Conservation (phyloP, 805 yeast genomes). For the Schizosaccharomyces lindneri region DNA sequence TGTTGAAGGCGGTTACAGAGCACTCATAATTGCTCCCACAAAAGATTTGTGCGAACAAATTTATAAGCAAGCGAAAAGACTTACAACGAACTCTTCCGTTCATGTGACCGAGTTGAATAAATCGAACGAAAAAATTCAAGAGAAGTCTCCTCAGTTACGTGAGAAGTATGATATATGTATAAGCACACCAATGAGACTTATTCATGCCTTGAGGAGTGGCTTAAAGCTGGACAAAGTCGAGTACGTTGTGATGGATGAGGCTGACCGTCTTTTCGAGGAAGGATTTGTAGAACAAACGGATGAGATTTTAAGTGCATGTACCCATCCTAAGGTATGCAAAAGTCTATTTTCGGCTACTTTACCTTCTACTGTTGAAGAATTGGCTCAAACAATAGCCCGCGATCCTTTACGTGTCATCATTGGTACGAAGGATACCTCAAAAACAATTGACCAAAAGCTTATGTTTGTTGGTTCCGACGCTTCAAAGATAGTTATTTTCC, state of each 20-base stretch:
- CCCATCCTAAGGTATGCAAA: slow-evolving; percentile 24
- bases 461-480: slow-evolving; percentile 80
- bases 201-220: slow-evolving; percentile 45
- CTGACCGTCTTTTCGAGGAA: slow-evolving; percentile 77
- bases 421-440: slow-evolving; percentile 76
- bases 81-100: slow-evolving; percentile 31
- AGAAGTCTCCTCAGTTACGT: slow-evolving; percentile 31
- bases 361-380: slow-evolving; percentile 75
- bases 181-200: slow-evolving; percentile 69
- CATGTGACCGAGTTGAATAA: slow-evolving; percentile 44
- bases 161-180: slow-evolving; percentile 52
- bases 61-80: slow-evolving; percentile 34
- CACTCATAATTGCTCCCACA: slow-evolving; percentile 75
- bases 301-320: slow-evolving; percentile 39
- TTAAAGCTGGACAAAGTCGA: slow-evolving; percentile 42
- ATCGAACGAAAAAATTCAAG: slow-evolving; percentile 31
- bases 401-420: slow-evolving; percentile 69
- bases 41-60: slow-evolving; percentile 82
- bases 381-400: slow-evolving; percentile 63
- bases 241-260: slow-evolving; percentile 74
- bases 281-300: slow-evolving; percentile 80
- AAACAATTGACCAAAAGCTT: slow-evolving; percentile 56
- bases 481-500: slow-evolving; percentile 77
- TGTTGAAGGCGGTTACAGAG: slow-evolving; percentile 29
- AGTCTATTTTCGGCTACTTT: slow-evolving; percentile 88